Evolutionary conservation across 306 rosid genomes (phyloP).

Genomic region (Prunus davidiana): DNA sequence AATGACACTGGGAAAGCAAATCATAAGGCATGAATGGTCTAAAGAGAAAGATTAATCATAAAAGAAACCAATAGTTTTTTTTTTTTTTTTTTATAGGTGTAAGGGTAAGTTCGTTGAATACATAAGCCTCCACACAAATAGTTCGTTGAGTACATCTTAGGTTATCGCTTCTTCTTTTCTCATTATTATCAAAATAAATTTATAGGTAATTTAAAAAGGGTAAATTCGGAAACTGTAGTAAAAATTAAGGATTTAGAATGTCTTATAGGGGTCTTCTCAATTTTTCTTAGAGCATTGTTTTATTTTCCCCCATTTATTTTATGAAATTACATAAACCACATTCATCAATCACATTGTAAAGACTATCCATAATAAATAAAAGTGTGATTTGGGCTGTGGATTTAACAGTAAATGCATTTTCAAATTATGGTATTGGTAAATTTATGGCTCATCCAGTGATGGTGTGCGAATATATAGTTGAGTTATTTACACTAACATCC

Average conservation of each 20-base stretch:
- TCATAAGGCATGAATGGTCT: constrained; percentile 1
- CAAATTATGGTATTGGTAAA: background rate
- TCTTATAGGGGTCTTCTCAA: background rate
- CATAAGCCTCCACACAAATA: background rate
- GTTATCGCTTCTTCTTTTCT: background rate
- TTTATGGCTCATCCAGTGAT: too few relatives aligned
- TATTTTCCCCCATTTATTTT: background rate
- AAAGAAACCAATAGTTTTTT: background rate
- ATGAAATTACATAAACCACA: background rate
- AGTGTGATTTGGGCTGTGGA: background rate
- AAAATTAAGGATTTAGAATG: background rate
- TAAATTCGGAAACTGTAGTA: background rate
- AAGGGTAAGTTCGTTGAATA: background rate
- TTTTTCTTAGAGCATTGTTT: background rate
- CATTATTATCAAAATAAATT: background rate
- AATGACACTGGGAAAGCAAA: background rate
- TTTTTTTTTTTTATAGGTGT: background rate
- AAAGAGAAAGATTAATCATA: background rate
- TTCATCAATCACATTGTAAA: background rate
- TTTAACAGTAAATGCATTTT: background rate
- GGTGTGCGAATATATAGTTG: too few relatives aligned
- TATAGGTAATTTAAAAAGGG: background rate
- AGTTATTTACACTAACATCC: too few relatives aligned
- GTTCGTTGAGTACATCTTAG: background rate
- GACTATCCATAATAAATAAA: background rate